phyloP scores from a whole-genome alignment of 148 eudicot species.

The Rhododendron molle region DNA sequence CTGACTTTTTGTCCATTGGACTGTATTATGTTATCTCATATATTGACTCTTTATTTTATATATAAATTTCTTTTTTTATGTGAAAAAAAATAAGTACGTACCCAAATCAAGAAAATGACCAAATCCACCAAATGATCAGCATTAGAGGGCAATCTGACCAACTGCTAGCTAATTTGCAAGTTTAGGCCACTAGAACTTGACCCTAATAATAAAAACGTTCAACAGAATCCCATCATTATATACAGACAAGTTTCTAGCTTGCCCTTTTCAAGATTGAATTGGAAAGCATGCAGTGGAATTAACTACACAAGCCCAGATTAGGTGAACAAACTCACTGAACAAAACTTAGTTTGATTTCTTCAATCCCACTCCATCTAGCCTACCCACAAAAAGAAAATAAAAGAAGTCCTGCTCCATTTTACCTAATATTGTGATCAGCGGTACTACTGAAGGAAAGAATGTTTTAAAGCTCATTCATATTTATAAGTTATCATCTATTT shows the following conservation, averaged over 20 bases:
- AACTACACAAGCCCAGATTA: constrained; percentile 5
- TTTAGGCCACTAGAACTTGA: constrained; percentile 12
- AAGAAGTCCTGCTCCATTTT: constrained; percentile 17
- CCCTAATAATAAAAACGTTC: background rate
- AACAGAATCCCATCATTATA: background rate
- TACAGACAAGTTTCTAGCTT: background rate
- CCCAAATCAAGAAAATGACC: background rate
- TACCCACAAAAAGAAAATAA: background rate
- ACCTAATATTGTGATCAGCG: constrained; percentile 8
- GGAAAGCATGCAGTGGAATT: background rate
- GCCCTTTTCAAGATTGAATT: background rate
- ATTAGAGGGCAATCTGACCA: constrained; percentile 11
- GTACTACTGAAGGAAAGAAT: background rate
- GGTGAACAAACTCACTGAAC: constrained; percentile 36
- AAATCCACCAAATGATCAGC: constrained; percentile 3
- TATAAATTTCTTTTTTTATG: too few relatives aligned
- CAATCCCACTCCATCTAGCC: constrained; percentile 16
- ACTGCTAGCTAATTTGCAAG: constrained; percentile 21
- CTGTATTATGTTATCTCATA: too few relatives aligned
- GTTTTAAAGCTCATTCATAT: background rate
- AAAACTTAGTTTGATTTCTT: constrained; percentile 13
- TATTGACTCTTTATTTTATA: too few relatives aligned
- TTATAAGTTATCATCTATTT: background rate
- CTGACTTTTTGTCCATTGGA: too few relatives aligned
- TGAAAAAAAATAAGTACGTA: background rate